Percentiles rank a stretch among this genome's conserved stretches.
Evolutionary conservation across 1,139 yeast species (phyloP).

Genomic region (Ogataea hybrid): DNA sequence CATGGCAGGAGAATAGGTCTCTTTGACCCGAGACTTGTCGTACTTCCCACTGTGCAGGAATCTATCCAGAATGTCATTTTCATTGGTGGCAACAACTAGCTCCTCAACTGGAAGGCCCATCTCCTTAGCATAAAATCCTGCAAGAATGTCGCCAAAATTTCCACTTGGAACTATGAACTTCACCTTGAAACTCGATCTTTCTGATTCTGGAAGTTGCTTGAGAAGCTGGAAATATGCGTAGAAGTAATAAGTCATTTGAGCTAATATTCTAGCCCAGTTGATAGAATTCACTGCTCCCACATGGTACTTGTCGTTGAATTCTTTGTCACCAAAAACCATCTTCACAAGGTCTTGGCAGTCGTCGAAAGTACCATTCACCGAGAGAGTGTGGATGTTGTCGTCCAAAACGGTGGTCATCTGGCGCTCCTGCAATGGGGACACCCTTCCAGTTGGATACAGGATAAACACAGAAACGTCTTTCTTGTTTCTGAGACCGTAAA

Average conservation of each 20-base stretch:
- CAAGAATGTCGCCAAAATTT: constrained; percentile 95
- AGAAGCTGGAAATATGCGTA: constrained; percentile 79
- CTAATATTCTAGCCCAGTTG: constrained; percentile 98
- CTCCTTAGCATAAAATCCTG: constrained; percentile 90
- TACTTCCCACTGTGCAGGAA: constrained; percentile 85
- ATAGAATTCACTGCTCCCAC: constrained; percentile 98
- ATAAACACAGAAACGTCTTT: constrained; percentile 96
- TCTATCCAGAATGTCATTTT: constrained; percentile 90
- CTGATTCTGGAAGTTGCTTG: constrained; percentile 40
- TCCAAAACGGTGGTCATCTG: constrained; percentile 99
- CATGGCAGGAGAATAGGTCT: constrained; percentile 97
- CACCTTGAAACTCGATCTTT: constrained; percentile 40
- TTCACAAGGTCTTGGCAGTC: constrained; percentile 98
- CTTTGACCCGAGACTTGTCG: constrained; percentile 71
- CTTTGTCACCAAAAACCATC: constrained; percentile 84
- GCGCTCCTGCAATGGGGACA: constrained; percentile 95
- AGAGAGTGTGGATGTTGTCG: constrained; percentile 87
- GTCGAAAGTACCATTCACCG: constrained; percentile 95
- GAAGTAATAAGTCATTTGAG: constrained; percentile 96
- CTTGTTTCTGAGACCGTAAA: constrained; percentile 94
- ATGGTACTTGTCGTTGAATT: constrained; percentile 84
- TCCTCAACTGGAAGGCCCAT: constrained; percentile 93
- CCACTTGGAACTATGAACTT: constrained; percentile 96
- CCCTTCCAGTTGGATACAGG: constrained; percentile 94
- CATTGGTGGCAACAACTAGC: constrained; percentile 91